phyloP scores from a whole-genome alignment of 2,329 filamentous ascomycete genomes.

The Macrophomina tecta region DNA sequence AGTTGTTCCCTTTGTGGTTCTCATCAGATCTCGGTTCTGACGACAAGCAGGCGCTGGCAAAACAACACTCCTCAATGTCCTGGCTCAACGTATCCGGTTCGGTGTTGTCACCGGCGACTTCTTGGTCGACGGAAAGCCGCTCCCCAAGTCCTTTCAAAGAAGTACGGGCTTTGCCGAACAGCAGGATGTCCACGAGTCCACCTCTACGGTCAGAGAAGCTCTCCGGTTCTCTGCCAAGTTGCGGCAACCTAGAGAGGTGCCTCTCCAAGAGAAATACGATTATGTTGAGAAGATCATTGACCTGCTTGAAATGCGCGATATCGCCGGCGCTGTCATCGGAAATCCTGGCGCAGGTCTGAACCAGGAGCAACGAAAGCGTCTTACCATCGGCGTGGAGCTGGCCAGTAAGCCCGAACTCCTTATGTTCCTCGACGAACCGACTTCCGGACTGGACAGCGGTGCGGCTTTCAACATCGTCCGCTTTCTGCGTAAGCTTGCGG shows the following conservation, averaged over 20 bases:
- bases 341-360: constrained; percentile 60
- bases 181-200: constrained; percentile 71
- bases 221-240: constrained; percentile 70
- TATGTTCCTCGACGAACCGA: constrained; percentile 76
- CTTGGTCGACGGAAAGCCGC: constrained; percentile 50
- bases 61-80: constrained; percentile 46
- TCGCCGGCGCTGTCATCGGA: constrained; percentile 70
- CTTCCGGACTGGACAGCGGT: constrained; percentile 66
- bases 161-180: constrained; percentile 65
- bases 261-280: constrained; percentile 67
- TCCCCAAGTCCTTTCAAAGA: constrained; percentile 54
- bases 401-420: constrained; percentile 69
- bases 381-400: constrained; percentile 76
- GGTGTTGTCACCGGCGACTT: constrained; percentile 54
- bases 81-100: constrained; percentile 53
- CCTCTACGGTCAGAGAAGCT: constrained; percentile 70
- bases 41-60: constrained; percentile 42
- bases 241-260: constrained; percentile 64
- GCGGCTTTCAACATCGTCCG: constrained; percentile 70
- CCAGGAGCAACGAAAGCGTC: constrained; percentile 69
- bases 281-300: constrained; percentile 70
- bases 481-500: constrained; percentile 70
- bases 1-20: neutral
- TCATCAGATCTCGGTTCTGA: neutral
- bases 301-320: constrained; percentile 70